Evolutionary conservation across 1,139 yeast genomes (phyloP).

Genomic region (Hansenula lynferdii): DNA sequence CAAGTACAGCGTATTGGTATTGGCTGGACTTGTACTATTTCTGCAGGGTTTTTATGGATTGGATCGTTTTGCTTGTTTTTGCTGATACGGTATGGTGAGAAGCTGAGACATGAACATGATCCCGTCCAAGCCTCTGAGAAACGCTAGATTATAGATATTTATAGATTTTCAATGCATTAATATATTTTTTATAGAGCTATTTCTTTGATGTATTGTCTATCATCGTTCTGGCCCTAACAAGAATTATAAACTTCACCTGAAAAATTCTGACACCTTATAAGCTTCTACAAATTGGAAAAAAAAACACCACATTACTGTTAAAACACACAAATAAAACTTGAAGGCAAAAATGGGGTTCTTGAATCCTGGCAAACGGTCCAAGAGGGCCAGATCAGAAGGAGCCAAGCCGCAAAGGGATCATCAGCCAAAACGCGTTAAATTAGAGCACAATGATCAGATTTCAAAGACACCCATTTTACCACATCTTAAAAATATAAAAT

Average conservation of each 20-base stretch:
- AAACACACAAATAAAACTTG: no score
- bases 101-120: slow-evolving; percentile 3
- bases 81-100: slow-evolving; percentile 15
- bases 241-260: no score
- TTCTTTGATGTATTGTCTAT: no score
- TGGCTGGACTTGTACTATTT: slow-evolving; percentile 47
- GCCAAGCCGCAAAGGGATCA: background rate
- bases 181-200: no score
- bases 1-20: slow-evolving; percentile 43
- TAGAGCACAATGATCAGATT: background rate
- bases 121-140: background rate
- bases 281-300: no score
- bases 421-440: background rate
- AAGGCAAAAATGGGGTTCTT: slow-evolving; percentile 8
- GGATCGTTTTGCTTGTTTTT: slow-evolving; percentile 9
- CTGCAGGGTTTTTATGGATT: slow-evolving; percentile 15
- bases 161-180: no score
- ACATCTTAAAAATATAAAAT: background rate
- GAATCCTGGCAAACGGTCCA: slow-evolving; percentile 6
- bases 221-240: no score
- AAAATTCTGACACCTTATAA: no score
- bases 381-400: background rate
- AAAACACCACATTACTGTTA: no score
- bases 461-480: background rate
- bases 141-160: no score